Conservation (phyloP, 164 flowering plant species). For the Houttuynia cordata region DNA sequence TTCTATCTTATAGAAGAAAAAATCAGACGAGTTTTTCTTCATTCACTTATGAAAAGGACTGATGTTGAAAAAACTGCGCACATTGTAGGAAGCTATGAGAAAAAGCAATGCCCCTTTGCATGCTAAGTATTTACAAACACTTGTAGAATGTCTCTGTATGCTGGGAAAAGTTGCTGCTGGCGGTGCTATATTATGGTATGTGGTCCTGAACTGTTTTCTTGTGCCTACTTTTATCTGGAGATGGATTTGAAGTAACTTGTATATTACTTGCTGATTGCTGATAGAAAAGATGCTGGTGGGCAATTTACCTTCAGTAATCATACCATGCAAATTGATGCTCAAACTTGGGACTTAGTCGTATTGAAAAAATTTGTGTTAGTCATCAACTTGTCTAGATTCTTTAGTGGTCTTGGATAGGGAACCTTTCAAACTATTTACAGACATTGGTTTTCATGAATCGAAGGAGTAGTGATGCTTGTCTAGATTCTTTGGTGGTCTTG, state of each 20-base stretch:
- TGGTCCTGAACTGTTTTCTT: slow-evolving; percentile 3
- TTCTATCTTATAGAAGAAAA: background rate
- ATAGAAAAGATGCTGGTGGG: background rate
- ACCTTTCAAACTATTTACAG: no score
- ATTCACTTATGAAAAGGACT: background rate
- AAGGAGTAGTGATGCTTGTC: no score
- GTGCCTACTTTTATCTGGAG: background rate
- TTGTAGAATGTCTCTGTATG: slow-evolving; percentile 93
- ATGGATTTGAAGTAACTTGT: background rate
- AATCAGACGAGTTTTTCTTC: no score
- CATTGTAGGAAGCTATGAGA: slow-evolving; percentile 62
- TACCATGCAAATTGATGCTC: no score
- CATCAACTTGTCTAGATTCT: background rate
- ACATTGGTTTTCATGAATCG: no score
- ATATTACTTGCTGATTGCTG: background rate
- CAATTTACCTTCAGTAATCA: no score
- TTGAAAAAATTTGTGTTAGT: background rate
- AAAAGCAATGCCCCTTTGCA: slow-evolving; percentile 87
- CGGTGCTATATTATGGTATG: slow-evolving; percentile 91
- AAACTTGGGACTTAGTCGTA: no score
- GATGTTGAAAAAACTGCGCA: background rate
- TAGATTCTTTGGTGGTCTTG: background rate
- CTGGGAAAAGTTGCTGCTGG: slow-evolving; percentile 98
- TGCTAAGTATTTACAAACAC: slow-evolving; percentile 86
- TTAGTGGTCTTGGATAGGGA: background rate